Percentiles rank a stretch among this genome's conserved stretches.
Conservation (phyloP, 2,329 filamentous ascomycete species). For the Fusarium sp. region DNA sequence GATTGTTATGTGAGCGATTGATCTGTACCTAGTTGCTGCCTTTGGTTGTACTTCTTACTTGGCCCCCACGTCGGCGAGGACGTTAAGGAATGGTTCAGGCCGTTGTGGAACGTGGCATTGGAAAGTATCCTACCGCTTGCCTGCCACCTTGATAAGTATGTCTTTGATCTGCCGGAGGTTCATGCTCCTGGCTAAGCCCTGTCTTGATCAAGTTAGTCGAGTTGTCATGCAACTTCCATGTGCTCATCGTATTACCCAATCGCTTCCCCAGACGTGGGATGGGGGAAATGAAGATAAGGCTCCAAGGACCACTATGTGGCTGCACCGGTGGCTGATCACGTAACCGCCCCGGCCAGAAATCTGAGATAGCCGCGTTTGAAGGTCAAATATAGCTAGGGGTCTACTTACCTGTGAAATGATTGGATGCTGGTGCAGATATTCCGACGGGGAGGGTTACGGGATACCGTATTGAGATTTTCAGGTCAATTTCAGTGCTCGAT, state of each 20-base stretch:
- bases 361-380: background rate
- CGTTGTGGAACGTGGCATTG: no score
- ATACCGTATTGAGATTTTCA: background rate
- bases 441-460: background rate
- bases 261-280: background rate
- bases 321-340: background rate
- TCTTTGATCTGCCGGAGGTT: no score
- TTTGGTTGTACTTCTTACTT: no score
- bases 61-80: no score
- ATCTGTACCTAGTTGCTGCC: no score
- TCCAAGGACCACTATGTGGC: background rate
- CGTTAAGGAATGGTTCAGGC: no score
- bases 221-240: background rate
- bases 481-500: background rate
- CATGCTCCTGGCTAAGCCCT: no score
- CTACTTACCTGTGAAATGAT: background rate
- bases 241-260: background rate
- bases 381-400: background rate
- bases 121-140: no score
- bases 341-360: background rate
- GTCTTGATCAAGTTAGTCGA: no score
- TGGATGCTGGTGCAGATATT: background rate
- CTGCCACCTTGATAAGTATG: no score
- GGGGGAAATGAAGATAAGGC: background rate
- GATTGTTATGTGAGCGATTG: no score